Base-by-base conservation (phyloP, 2,329 filamentous ascomycete species). In the Dactylellina drechsleri region DNA sequence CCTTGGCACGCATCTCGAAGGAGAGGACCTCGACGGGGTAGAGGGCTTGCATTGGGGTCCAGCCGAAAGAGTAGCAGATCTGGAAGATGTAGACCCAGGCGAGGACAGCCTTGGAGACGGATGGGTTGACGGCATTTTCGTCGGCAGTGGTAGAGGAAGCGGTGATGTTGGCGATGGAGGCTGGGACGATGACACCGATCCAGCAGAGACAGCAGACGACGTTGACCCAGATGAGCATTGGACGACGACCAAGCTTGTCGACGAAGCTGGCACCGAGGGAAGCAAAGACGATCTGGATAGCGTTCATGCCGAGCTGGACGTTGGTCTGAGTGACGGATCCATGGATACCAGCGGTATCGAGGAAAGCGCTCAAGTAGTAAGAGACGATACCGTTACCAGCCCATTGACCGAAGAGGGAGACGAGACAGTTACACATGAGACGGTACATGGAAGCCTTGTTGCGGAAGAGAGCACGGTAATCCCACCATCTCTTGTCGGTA, bases 401-500 rank as follows among this genome's bases (percentile, higher is more conserved):
- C 76, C 76, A 72, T 62, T 77, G 76, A 10, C 71, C 74, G 54
- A 77, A 70, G 41, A 78, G 66, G 4, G 66, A 76, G 56, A 78
- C 65, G 15, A 62, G 60, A 8, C 45, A 43, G 59, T 76, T 76
- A 28, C 76, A 76, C 49, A 74, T 16, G 65, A 78, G 66, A 45
- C 77, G 61, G 59, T 66, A 74, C 18, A 47, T 65, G 15, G 77
- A 76, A 10, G 66, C 41, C 15, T 28, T 68, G 16, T 66, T 64
- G 43, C 84, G 84, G 80, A 84, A 84, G 8, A 86, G 82, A 74
- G 84, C 85, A 6, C 83, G 81, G 80, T 86, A 87, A 77, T 87
- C 84, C 85, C 85, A 86, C 82, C 83, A 86, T 13, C 84, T 82
- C 78, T 86, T 85, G 76, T 86, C 85, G 0, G 84, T 82, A 7